A percentile compares a stretch with the other conserved stretches of the same genome.
Conservation (phyloP, 2,329 filamentous ascomycete species). For the Epichloe sibirici region DNA sequence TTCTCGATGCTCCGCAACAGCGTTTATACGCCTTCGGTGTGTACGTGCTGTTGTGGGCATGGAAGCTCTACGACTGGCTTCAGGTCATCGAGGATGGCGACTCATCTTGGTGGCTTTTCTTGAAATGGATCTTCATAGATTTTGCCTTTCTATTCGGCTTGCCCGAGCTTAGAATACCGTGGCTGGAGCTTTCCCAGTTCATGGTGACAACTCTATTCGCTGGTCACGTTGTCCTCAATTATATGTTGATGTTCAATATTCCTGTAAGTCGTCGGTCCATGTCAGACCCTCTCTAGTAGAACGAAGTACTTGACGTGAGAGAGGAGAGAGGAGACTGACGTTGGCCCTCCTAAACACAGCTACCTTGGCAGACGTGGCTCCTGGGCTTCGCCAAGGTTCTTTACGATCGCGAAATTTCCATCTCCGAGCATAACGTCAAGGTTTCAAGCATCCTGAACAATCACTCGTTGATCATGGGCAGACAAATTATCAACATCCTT, state of each 20-base stretch:
- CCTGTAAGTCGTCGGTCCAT: conserved; percentile 40
- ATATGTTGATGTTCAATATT: conserved; percentile 86
- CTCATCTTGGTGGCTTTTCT: conserved; percentile 77
- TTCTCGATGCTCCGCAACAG: conserved; percentile 85
- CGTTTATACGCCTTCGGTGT: conserved; percentile 75
- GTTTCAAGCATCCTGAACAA: conserved; percentile 81
- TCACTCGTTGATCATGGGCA: conserved; percentile 83
- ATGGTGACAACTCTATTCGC: conserved; percentile 61
- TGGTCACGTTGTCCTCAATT: conserved; percentile 60
- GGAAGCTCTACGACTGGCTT: conserved; percentile 80
- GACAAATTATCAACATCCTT: conserved; percentile 94
- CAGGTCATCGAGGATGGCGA: conserved; percentile 67
- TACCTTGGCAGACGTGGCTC: conserved; percentile 64
- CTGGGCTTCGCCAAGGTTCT: conserved; percentile 64
- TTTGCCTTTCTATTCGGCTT: conserved; percentile 77
- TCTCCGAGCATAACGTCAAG: conserved; percentile 89
- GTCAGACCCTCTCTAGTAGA: neutral
- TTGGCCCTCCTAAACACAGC: conserved; percentile 25
- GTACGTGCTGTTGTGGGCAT: conserved; percentile 64
- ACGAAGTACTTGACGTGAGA: neutral
- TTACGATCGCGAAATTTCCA: conserved; percentile 84
- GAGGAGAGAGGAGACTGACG: neutral
- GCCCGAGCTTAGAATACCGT: conserved; percentile 82
- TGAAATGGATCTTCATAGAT: conserved; percentile 90
- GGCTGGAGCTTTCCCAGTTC: conserved; percentile 80